Base-by-base conservation (phyloP, 345 rosid species). In the Populus nigra region DNA sequence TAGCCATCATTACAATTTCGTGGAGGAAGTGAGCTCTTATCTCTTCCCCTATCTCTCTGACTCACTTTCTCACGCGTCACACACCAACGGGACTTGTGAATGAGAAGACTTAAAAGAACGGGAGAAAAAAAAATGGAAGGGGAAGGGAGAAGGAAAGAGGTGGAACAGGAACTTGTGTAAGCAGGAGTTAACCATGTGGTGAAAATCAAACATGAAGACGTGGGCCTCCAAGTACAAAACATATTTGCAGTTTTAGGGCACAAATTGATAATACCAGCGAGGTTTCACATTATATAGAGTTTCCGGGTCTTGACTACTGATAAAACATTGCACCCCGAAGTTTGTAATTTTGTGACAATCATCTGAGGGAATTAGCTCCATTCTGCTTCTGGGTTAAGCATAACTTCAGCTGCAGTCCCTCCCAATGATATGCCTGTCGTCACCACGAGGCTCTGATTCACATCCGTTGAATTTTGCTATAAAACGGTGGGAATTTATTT, bases 21-120 rank as follows among this genome's bases (percentile, higher is more conserved):
- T 81, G 94, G 96, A 81, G 75, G 86, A 59, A 68, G 85, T 69
- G 73, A 71, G 62, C 68, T 72, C 93, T 88, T 83, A 87, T 88
- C 94, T 27, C 78, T 81, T 85, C 68, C 69, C 62, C 75, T 50
- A 63, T 71, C 15, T 38, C 23, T 16, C 31, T 47, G 31, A 27
- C 59, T 36, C 10, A 13, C 13, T 49, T 65, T n/a, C 49, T 29
- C 41, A 8, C 63, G n/a, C 13, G 12, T 9, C 15, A 12, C 13
- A 1, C 7, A 1, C 63, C 7, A 41, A 4, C 31, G 33, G 20
- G 43, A 35, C 38, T 5, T 71, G 36, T 8, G 41, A 20, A 62
- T 13, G 17, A 57, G 17, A 65, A 63, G 15, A 17, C 31, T 13
- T 39, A 25, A 2, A 6, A 27, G 72, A 45, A 45, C 49, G 3